Conservation (phyloP, 75 land plant genomes). For the Sequoia sempervirens region DNA sequence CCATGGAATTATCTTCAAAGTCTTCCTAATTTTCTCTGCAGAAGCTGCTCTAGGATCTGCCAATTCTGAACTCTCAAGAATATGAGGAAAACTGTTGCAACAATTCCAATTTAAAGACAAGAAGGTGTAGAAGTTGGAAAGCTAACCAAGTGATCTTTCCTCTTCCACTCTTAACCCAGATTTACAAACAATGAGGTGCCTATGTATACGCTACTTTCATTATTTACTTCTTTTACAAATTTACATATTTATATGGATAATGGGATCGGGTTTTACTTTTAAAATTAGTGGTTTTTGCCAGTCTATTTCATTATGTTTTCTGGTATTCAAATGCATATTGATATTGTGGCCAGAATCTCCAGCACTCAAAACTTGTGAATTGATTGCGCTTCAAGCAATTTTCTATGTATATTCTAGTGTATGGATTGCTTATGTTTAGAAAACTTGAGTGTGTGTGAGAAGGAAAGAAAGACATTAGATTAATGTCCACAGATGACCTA, state of each 20-base stretch:
- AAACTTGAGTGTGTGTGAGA: neutral
- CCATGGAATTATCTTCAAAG: neutral
- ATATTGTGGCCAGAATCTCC: neutral
- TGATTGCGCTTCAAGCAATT: neutral
- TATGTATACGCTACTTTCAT: no score
- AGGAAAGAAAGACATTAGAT: no score
- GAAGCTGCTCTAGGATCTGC: neutral
- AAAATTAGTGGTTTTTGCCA: neutral
- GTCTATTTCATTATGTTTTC: neutral
- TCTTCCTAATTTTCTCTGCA: neutral
- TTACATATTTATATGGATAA: no score
- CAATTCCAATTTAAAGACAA: no score
- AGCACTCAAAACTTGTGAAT: neutral
- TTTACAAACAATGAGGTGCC: no score
- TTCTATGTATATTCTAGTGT: neutral
- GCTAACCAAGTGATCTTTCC: no score
- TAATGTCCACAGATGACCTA: no score
- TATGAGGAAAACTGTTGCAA: no score
- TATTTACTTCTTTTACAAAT: no score
- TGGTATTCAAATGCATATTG: neutral
- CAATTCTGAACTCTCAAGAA: no score
- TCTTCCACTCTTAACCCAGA: no score
- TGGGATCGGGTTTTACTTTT: neutral
- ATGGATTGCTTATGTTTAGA: neutral
- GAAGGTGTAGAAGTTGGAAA: no score